Conservation (phyloP, 139 green algal species). For the Chlamydomonas sp. region DNA sequence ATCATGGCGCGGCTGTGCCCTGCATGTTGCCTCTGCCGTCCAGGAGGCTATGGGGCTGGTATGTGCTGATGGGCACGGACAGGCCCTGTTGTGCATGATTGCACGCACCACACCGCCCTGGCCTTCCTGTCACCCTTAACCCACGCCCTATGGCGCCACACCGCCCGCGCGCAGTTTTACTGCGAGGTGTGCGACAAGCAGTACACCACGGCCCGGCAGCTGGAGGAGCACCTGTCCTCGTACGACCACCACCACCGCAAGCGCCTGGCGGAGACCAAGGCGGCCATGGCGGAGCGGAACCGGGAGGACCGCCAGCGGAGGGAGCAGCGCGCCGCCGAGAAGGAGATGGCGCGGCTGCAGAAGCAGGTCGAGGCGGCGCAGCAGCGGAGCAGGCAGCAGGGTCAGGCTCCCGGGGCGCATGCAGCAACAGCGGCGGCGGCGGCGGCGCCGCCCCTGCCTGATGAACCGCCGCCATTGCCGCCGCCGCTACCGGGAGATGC, state of each 20-base stretch:
- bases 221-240: slow-evolving; percentile 89
- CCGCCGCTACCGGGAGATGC: background rate
- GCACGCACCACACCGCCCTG: too few relatives aligned
- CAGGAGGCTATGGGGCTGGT: too few relatives aligned
- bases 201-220: slow-evolving; percentile 84
- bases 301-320: slow-evolving; percentile 35
- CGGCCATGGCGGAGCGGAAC: slow-evolving; percentile 43
- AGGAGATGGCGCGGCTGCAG: slow-evolving; percentile 52
- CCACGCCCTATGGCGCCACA: too few relatives aligned
- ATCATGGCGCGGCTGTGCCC: too few relatives aligned
- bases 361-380: slow-evolving; percentile 45
- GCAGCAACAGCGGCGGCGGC: background rate
- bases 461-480: background rate
- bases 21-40: too few relatives aligned
- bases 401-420: background rate
- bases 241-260: slow-evolving; percentile 93
- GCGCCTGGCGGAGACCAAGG: slow-evolving; percentile 48
- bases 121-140: too few relatives aligned
- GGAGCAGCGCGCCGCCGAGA: slow-evolving; percentile 45
- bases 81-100: too few relatives aligned
- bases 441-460: background rate
- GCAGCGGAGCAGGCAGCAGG: slow-evolving; percentile 16
- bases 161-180: slow-evolving; percentile 63
- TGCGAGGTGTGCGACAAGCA: slow-evolving; percentile 94
- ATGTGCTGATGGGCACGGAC: too few relatives aligned